These are phyloP conservation scores for Pueraria montana DNA, from an alignment of 306 rosid genomes.

Conservation along the genomic window DNA sequence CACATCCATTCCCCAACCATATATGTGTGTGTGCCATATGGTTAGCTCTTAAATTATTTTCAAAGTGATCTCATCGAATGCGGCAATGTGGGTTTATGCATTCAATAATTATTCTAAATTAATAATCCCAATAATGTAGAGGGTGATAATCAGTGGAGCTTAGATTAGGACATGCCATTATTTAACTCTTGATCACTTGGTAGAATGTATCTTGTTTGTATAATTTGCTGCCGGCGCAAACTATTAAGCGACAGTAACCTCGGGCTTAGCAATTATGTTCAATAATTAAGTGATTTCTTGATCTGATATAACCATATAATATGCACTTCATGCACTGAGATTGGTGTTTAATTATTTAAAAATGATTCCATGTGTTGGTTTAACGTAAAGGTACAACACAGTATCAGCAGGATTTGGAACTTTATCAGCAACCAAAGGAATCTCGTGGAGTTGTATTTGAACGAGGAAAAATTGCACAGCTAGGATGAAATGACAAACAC, in stretches of 20 bases:
- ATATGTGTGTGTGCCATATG: slow-evolving; percentile 32
- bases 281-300: slow-evolving; percentile 42
- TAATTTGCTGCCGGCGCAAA: slow-evolving; percentile 62
- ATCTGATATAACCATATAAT: slow-evolving; percentile 41
- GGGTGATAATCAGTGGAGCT: slow-evolving; percentile 45
- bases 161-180: slow-evolving; percentile 51
- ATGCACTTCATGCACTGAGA: slow-evolving; percentile 48
- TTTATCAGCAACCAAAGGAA: slow-evolving; percentile 54
- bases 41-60: slow-evolving; percentile 45
- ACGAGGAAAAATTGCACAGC: slow-evolving; percentile 53
- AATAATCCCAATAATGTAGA: slow-evolving; percentile 57
- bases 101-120: slow-evolving; percentile 48
- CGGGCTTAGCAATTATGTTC: slow-evolving; percentile 42
- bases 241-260: slow-evolving; percentile 52
- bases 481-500: slow-evolving; percentile 47
- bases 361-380: slow-evolving; percentile 40
- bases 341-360: slow-evolving; percentile 45
- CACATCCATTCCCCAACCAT: slow-evolving; percentile 29
- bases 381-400: slow-evolving; percentile 54
- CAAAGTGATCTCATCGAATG: slow-evolving; percentile 51
- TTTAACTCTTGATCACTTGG: slow-evolving; percentile 46
- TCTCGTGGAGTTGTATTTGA: slow-evolving; percentile 60
- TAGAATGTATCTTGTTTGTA: slow-evolving; percentile 49
- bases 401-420: slow-evolving; percentile 51
- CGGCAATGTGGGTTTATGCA: slow-evolving; percentile 44